Evolutionary conservation across 2,329 filamentous ascomycete genomes (phyloP), one percentile per base, ranked within the genome.

Genomic region (Epichloe elymi): DNA sequence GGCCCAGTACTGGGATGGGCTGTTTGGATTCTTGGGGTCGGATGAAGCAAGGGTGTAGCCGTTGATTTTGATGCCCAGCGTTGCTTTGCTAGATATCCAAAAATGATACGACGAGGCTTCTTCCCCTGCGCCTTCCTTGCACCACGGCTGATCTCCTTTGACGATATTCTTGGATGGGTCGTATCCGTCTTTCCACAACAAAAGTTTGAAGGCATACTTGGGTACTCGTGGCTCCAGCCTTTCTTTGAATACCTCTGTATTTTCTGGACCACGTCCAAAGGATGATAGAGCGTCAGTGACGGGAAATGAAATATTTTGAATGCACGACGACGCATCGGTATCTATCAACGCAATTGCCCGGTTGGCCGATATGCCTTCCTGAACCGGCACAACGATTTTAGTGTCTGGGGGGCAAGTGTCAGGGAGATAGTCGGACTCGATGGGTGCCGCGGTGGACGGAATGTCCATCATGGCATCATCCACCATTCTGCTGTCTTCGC

Each of bases 61-160:
- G 60, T 96, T 96, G 61, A 97, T 74, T 57, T 72, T 76, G 55
- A 96, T 87, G 19, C 88, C 87, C 30, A 74, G 73, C 6, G 82
- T 84, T 4, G 87, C 85, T 59, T 89, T 88, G 3, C 88, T 94
- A 1, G 85, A 84, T 48, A 96, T 82, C 62, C 80, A 83, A 54
- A 89, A 85, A 4, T 79, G 75, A 58, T 83, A 83, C 2, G 83
- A 71, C 12, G 79, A 75, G 2, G 74, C 66, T 51, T 74, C 65
- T 4, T 57, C 56, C 56, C n/a, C 17, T 2, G 55, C 38, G 15
- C 66, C 59, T 46, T 70, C 57, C 14, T 58, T 55, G 26, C 60
- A 53, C 69, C 71, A 67, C 46, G 70, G 63, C 51, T 67, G 70
- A 74, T 82, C 51, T 76, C 73, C 56, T 77, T 79, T 48, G 76